Base-by-base conservation (phyloP, 176 grass and related monocot species). In the Bonia amplexicaulis region DNA sequence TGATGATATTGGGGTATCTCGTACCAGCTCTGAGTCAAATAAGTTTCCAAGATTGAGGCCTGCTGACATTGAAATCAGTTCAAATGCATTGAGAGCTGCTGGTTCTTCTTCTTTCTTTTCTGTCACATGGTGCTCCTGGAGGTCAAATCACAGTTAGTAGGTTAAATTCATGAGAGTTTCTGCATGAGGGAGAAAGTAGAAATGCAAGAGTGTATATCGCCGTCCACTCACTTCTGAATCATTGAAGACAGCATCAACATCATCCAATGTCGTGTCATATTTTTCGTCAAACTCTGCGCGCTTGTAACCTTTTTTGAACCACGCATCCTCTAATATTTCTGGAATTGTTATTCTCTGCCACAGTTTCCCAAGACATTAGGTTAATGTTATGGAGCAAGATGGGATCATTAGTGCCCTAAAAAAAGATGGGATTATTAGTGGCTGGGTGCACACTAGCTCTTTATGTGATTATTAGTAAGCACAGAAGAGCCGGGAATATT, bases 21-120 rank as follows among this genome's bases (percentile, higher is more conserved):
- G 3, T 90, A 99, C 96, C 93, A 79, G 76, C 74, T 96, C 93
- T 27, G 88, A 81, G 41, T 99, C 96, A 1, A 99, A 99, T 83
- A 99, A 93, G 66, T 96, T 99, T 76, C 89, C 90, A 83, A 99
- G 93, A 81, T 99, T 95, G 65, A 99, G 88, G 25, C 96, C 96
- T 46, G 86, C 90, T 37, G 91, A 96, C 84, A 99, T 91, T 79
- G 96, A 93, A 89, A 99, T 99, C 69, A 96, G 60, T 84, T 99
- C 93, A 69, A 99, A 99, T 52, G 96, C 96, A 74, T 99, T 99
- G 54, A 99, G 82, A 16, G 91, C 31, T 86, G 83, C 92, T n/a
- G 96, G 96, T 90, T 99, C 84, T 70, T 94, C 92, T 70, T 99
- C 90, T 82, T 80, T 96, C 87, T 85, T 94, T 85, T 99, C 96